A percentile compares a stretch with the other conserved stretches of the same genome.
Evolutionary conservation across 805 yeast species (phyloP).

Genomic region (Saccharomycopsis fibuligera): DNA sequence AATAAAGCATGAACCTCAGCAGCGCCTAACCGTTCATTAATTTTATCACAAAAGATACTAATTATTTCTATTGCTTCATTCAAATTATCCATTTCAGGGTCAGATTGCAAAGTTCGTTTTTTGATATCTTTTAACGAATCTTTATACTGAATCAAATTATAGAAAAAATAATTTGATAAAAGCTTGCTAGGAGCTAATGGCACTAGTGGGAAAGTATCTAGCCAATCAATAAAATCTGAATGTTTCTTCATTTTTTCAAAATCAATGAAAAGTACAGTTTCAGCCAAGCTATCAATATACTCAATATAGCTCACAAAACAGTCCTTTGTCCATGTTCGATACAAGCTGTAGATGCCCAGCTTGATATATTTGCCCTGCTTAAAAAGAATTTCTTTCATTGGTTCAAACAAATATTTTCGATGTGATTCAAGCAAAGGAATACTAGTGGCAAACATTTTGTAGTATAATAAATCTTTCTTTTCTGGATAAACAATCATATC

Average conservation of each 20-base stretch:
- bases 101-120: background rate
- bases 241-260: slow-evolving; percentile 18
- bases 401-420: slow-evolving; percentile 14
- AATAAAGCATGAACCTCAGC: slow-evolving; percentile 17
- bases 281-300: slow-evolving; percentile 19
- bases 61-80: slow-evolving; percentile 11
- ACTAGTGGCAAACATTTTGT: slow-evolving; percentile 14
- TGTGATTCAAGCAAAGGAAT: slow-evolving; percentile 16
- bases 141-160: slow-evolving; percentile 17
- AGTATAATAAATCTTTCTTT: slow-evolving; percentile 4
- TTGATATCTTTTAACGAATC: slow-evolving; percentile 15
- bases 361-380: slow-evolving; percentile 15
- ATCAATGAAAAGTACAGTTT: slow-evolving; percentile 14
- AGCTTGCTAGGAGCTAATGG: slow-evolving; percentile 11
- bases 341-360: slow-evolving; percentile 16
- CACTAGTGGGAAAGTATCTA: slow-evolving; percentile 5
- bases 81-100: slow-evolving; percentile 10
- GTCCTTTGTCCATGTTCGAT: slow-evolving; percentile 16
- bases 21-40: slow-evolving; percentile 15
- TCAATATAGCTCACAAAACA: slow-evolving; percentile 11
- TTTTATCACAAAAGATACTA: slow-evolving; percentile 16
- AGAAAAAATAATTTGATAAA: slow-evolving; percentile 18
- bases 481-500: slow-evolving; percentile 11
- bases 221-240: slow-evolving; percentile 16
- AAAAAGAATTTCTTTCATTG: slow-evolving; percentile 16